Percentiles rank a stretch among this genome's conserved stretches.
Conservation (phyloP, 108 stramenopile species). For the Bacterosira constricta region DNA sequence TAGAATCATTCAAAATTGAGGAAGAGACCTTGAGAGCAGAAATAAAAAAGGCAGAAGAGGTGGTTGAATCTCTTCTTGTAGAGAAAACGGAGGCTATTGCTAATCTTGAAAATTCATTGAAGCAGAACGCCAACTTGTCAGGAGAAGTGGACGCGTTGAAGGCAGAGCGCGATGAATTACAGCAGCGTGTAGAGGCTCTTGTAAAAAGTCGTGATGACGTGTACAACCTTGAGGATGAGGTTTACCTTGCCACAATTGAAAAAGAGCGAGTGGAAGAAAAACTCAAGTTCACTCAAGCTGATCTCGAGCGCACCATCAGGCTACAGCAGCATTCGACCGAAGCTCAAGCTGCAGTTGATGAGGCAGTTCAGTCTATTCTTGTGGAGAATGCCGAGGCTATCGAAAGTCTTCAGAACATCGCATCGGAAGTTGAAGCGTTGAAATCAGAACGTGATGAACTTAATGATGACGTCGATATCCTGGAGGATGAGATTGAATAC, state of each 20-base stretch:
- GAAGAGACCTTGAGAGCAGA: neutral
- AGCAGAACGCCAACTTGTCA: neutral
- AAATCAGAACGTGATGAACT: neutral
- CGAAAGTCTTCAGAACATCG: too few species aligned
- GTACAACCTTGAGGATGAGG: conserved; percentile 15
- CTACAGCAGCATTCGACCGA: neutral
- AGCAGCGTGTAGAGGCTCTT: neutral
- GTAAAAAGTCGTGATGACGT: neutral
- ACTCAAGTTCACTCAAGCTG: neutral
- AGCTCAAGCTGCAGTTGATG: neutral
- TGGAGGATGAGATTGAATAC: conserved; percentile 14
- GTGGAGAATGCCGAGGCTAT: neutral
- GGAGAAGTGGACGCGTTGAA: neutral
- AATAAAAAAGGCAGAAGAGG: conserved; percentile 5
- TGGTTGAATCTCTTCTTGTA: neutral
- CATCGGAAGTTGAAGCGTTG: too few species aligned
- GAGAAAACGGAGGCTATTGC: conserved; percentile 5
- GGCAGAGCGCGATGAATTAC: too few species aligned
- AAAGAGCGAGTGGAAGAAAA: neutral
- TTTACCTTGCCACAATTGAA: conserved; percentile 1
- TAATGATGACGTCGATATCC: neutral
- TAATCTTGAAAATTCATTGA: neutral
- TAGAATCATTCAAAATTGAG: neutral
- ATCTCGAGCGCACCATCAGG: conserved; percentile 12
- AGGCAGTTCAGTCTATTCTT: neutral